A percentile compares a stretch with the other conserved stretches of the same genome.
These are phyloP conservation scores for Ogataea pini DNA, from an alignment of 805 yeast genomes.

Conservation along the genomic window DNA sequence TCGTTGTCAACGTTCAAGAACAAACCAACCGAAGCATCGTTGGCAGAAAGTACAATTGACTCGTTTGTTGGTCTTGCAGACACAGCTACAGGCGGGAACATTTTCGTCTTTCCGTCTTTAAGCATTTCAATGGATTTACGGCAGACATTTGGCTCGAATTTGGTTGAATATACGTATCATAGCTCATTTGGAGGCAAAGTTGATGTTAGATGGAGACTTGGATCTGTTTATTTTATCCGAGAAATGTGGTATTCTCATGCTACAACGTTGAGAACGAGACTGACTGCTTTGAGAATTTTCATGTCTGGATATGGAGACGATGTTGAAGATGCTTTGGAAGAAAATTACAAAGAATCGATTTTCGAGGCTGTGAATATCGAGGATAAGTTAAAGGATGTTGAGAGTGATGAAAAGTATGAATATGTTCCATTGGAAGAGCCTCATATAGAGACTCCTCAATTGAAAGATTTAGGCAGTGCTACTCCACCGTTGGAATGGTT, in stretches of 20 bases:
- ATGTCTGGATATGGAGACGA: slow-evolving; percentile 33
- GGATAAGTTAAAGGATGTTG: slow-evolving; percentile 48
- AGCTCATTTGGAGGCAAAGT: slow-evolving; percentile 87
- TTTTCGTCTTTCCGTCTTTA: slow-evolving; percentile 77
- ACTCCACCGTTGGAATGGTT: slow-evolving; percentile 99
- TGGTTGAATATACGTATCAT: slow-evolving; percentile 65
- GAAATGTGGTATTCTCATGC: slow-evolving; percentile 92
- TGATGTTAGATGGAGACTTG: slow-evolving; percentile 91
- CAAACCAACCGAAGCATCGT: slow-evolving; percentile 48
- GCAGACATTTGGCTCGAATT: slow-evolving; percentile 52
- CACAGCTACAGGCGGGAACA: slow-evolving; percentile 73
- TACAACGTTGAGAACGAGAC: slow-evolving; percentile 65
- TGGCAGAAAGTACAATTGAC: slow-evolving; percentile 44
- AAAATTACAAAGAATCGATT: slow-evolving; percentile 36
- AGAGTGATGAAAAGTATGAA: slow-evolving; percentile 45
- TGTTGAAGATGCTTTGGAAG: slow-evolving; percentile 34
- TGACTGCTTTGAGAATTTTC: slow-evolving; percentile 39
- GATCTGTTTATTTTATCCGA: slow-evolving; percentile 83
- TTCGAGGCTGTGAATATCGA: slow-evolving; percentile 39
- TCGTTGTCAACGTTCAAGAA: slow-evolving; percentile 63
- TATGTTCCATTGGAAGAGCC: slow-evolving; percentile 76
- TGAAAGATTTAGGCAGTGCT: slow-evolving; percentile 91
- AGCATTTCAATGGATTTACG: slow-evolving; percentile 73
- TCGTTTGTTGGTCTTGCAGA: slow-evolving; percentile 57
- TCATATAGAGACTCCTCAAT: slow-evolving; percentile 81